Evolutionary conservation across 2,329 filamentous ascomycete genomes (phyloP).

Genomic region (Pyricularia sp.): DNA sequence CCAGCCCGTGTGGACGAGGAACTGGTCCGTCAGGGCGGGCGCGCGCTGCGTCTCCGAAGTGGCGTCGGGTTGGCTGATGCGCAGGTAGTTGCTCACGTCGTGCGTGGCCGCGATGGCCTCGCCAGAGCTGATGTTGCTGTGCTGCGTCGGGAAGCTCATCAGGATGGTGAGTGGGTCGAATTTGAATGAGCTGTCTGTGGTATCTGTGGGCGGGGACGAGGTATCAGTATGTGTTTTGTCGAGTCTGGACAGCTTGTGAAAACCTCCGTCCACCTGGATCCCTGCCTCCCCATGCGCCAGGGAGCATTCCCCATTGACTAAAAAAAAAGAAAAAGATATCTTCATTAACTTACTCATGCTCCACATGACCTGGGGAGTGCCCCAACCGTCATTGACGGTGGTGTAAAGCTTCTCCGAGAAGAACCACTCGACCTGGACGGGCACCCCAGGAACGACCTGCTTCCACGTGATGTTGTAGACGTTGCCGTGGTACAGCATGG

Average conservation of each 20-base stretch:
- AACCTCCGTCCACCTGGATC: neutral
- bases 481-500: slow-evolving; percentile 3
- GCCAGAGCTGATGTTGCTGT: neutral
- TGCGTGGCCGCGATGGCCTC: slow-evolving; percentile 2
- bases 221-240: neutral
- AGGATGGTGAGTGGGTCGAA: slow-evolving; percentile 2
- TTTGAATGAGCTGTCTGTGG: slow-evolving; percentile 1
- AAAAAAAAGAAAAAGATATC: neutral
- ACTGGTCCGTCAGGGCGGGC: slow-evolving; percentile 1
- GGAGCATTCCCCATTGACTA: neutral
- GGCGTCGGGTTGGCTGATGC: slow-evolving; percentile 3
- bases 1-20: slow-evolving; percentile 4
- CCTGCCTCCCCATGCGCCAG: neutral
- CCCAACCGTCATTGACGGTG: neutral
- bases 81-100: slow-evolving; percentile 4
- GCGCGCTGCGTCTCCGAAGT: neutral
- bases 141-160: slow-evolving; percentile 1
- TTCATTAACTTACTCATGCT: slow-evolving; percentile 1
- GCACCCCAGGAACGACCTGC: slow-evolving; percentile 2
- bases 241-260: neutral
- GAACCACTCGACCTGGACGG: slow-evolving; percentile 4
- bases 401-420: neutral
- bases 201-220: neutral
- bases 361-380: slow-evolving; percentile 2
- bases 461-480: slow-evolving; percentile 3